These are phyloP conservation scores for Pyrus bretschneideri DNA, from an alignment of 306 rosid genomes.

Conservation along the genomic window DNA sequence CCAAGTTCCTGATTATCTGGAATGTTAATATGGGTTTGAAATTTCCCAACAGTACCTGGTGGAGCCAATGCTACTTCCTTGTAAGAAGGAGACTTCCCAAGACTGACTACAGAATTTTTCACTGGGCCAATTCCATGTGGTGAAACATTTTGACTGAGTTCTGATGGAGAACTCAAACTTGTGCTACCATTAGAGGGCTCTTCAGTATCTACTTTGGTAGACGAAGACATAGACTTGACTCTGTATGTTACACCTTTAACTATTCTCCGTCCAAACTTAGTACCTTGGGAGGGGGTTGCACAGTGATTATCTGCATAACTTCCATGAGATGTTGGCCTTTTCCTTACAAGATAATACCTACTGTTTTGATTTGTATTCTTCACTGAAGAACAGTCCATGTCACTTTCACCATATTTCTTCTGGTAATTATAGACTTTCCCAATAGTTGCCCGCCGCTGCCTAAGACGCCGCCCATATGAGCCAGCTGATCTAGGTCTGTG, in stretches of 20 bases:
- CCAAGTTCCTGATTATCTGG: slow-evolving; percentile 29
- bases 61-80: slow-evolving; percentile 99
- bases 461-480: slow-evolving; percentile 60
- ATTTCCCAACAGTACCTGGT: slow-evolving; percentile 77
- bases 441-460: slow-evolving; percentile 77
- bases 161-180: slow-evolving; percentile 30
- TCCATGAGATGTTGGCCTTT: slow-evolving; percentile 65
- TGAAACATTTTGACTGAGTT: slow-evolving; percentile 33
- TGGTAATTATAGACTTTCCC: slow-evolving; percentile 71
- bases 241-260: slow-evolving; percentile 74
- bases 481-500: slow-evolving; percentile 91
- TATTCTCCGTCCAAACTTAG: slow-evolving; percentile 74
- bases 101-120: slow-evolving; percentile 56
- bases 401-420: slow-evolving; percentile 63
- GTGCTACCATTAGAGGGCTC: slow-evolving; percentile 35
- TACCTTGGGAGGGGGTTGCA: slow-evolving; percentile 55
- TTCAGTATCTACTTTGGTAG: slow-evolving; percentile 35
- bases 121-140: slow-evolving; percentile 39
- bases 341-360: slow-evolving; percentile 66
- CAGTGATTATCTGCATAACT: slow-evolving; percentile 51
- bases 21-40: slow-evolving; percentile 49
- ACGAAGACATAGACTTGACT: slow-evolving; percentile 67
- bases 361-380: slow-evolving; percentile 52
- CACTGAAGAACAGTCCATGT: slow-evolving; percentile 37
- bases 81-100: slow-evolving; percentile 96